Evolutionary conservation across 1,284 basidiomycete species (phyloP).

Genomic region (Inonotus obliquus): DNA sequence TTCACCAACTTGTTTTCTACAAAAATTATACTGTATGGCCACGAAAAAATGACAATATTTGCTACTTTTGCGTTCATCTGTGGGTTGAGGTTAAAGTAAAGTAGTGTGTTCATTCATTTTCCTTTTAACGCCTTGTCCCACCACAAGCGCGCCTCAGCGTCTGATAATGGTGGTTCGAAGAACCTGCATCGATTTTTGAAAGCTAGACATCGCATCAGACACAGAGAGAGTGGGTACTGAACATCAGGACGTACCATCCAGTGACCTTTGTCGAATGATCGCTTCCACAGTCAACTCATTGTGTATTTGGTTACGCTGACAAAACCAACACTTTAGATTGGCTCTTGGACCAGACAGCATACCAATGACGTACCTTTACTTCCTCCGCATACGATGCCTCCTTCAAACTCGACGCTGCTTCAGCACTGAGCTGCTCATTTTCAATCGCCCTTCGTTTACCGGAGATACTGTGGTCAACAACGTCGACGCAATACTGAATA

Average conservation of each 20-base stretch:
- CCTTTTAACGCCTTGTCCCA: slow-evolving; percentile 39
- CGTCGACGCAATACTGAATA: slow-evolving; percentile 72
- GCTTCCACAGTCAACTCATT: slow-evolving; percentile 78
- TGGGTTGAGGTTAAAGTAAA: background rate
- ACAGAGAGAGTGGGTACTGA: background rate
- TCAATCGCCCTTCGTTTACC: slow-evolving; percentile 51
- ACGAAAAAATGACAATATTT: background rate
- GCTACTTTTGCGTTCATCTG: background rate
- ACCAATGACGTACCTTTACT: slow-evolving; percentile 54
- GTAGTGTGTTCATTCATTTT: background rate
- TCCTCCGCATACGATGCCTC: slow-evolving; percentile 64
- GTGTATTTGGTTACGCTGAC: slow-evolving; percentile 70
- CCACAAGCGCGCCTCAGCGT: slow-evolving; percentile 59
- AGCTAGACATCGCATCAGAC: slow-evolving; percentile 40
- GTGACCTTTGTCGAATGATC: slow-evolving; percentile 72
- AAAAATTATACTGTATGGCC: background rate
- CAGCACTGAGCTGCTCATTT: slow-evolving; percentile 39
- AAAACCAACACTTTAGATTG: background rate
- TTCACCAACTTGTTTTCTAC: no score
- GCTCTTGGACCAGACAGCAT: background rate
- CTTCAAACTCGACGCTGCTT: slow-evolving; percentile 44
- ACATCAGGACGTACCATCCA: slow-evolving; percentile 54
- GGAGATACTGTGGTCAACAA: slow-evolving; percentile 62
- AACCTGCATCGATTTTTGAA: slow-evolving; percentile 81
- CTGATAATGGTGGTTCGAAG: slow-evolving; percentile 64